Evolutionary conservation across 805 yeast species (phyloP), one percentile per base, ranked within the genome.

Genomic region (Candida taoyuanica): DNA sequence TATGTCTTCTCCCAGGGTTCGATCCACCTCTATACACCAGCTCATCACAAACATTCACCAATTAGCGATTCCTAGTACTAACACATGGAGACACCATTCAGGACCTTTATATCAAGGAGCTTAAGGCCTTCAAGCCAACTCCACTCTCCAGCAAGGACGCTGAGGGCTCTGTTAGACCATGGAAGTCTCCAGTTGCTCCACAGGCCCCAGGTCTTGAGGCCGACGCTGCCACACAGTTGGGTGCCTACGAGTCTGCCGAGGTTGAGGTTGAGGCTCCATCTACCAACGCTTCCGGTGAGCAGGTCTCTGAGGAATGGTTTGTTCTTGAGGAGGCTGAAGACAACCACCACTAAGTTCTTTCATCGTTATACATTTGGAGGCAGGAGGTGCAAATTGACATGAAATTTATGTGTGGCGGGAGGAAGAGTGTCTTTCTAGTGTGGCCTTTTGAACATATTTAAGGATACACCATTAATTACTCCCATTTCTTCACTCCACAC

Each of bases 51-150:
- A n/a, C n/a, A n/a, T n/a, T n/a, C n/a, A n/a, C n/a, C n/a, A n/a
- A n/a, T n/a, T n/a, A n/a, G 14, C 4, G 4, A 27, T 26, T 16
- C 28, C 13, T 17, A 23, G 20, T 20, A 30, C 39, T 26, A 36
- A 31, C 34, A 5, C 5, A 18, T 3, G 25, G 28, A 40, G 42
- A 89, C 74, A 70, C 84, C 60, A 65, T 89, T 59, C 75, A 85
- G 63, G 96, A 89, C 52, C 75, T 89, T 53, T 89, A 89, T 72
- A 68, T 91, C 59, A 78, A 75, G 63, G 95, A 89, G 67, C 71
- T 93, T 67, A 85, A 81, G 71, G 77, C 78, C 46, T 89, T 85
- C 79, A 87, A 88, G 73, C 89, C 96, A 60, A 75, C 81, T 43
- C 78, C 87, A 44, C 60, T 81, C 39, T 67, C 83, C 42, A 77